Base-by-base conservation (phyloP, 2,329 filamentous ascomycete genomes). In the Zymoseptoria brevis region DNA sequence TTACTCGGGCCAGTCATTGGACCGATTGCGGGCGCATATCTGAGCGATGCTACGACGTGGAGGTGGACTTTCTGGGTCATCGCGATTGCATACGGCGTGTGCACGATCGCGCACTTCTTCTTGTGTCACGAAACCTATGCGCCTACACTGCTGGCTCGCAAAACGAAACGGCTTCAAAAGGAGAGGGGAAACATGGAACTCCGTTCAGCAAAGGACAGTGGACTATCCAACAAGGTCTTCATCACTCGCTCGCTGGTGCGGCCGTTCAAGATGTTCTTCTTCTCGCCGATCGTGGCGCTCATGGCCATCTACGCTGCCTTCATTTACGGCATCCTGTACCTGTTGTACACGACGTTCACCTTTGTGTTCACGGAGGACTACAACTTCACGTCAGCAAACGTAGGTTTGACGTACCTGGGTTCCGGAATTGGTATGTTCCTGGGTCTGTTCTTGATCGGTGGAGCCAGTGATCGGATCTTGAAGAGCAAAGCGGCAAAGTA, bases 31-130 rank as follows among this genome's bases (percentile, higher is more conserved):
- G 81, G 81, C 3, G 80, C 77, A 0, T 83, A 80, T 56, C 69
- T 83, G 0, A 75, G 75, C 0, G 71, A 77, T 29, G 76, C 75
- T 2, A 71, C 73, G 19, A 77, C 77, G 3, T 83, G 81, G 80
- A 68, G 80, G 19, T 83, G 81, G 80, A 75, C 78, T 3, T 80
- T 81, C 53, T 81, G 76, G 75, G 69, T 79, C 6, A 57, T 66
- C 21, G 50, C 61, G 4, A 68, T 83, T 56, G 75, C 80, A 51
- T 61, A 56, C n/a, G 60, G 60, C 2, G 53, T 63, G 19, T 55
- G 29, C 45, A 59, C 74, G 7, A 64, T 77, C 50, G 55, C 71
- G 1, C 64, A 73, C 22, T 62, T 76, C 24, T 57, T 76, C 52
- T 66, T 78, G 58, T 69, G 74, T 59, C 68, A 69, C 45, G 79